Base-by-base conservation (phyloP, 2,329 filamentous ascomycete species). In the Aureobasidium sp. region DNA sequence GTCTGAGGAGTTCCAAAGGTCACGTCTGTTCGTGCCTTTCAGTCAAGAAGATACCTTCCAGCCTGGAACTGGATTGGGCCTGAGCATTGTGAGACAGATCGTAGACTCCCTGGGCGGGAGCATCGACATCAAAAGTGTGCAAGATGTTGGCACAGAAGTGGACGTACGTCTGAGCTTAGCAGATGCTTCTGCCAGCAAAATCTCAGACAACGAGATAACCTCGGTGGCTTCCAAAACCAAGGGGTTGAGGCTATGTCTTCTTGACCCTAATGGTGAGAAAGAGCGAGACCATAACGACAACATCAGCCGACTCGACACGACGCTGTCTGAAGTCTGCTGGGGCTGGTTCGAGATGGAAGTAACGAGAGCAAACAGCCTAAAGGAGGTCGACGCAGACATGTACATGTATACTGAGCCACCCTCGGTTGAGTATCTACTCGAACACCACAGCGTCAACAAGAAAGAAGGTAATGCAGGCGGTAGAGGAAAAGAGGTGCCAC, bases 21-120 rank as follows among this genome's bases (percentile, higher is more conserved):
- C 82, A 9, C 79, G 80, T 15, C 71, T 89, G 0, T 90, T 86
- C 68, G 83, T 80, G 0, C 84, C 86, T 0, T 89, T 89, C 64
- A 73, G 78, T 0, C 87, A 90, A 64, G 87, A 89, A 67, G 80
- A 88, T 52, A 72, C 76, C 0, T 72, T 88, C 1, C 77, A 81
- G 0, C 79, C 82, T 0, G 87, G 87, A 0, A 83, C 83, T 0
- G 87, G 87, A 0, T 75, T 90, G 0, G 87, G 87, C 0, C 72
- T 90, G 34, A 86, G 83, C 44, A 82, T 90, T 9, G 86, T 89
- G 71, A 78, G 69, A 65, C 72, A 64, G 15, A 82, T 89, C 7
- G 80, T 87, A 17, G 79, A 82, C 51, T 80, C 83, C 29, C 73
- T 89, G 0, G 79, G 80, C 31, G 86, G 86, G 0, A 78, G 75